These are phyloP conservation scores for Stagonosporopsis rhizophila DNA, from an alignment of 2,329 filamentous ascomycete genomes.

Conservation along the genomic window DNA sequence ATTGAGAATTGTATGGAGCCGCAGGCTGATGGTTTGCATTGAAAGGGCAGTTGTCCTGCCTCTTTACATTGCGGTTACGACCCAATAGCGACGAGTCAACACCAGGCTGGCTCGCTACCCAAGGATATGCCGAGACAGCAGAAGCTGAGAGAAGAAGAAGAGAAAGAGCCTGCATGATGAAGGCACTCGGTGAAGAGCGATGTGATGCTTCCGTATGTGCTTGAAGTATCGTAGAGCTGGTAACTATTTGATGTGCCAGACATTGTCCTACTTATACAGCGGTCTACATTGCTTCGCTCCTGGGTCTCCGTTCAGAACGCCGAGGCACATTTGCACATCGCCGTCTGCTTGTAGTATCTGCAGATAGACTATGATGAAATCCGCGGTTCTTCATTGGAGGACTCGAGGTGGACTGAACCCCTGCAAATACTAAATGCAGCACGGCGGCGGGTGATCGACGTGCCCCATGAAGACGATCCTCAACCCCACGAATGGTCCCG, in stretches of 20 bases:
- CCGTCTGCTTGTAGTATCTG: background rate
- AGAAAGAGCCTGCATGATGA: conserved; percentile 25
- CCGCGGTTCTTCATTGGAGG: conserved; percentile 10
- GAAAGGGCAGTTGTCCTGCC: conserved; percentile 31
- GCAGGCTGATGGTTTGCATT: conserved; percentile 33
- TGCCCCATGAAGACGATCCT: conserved; percentile 9
- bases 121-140: conserved; percentile 26
- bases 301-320: conserved; percentile 7
- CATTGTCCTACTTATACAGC: conserved; percentile 12
- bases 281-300: conserved; percentile 5
- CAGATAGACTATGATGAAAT: conserved; percentile 9
- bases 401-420: background rate
- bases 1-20: conserved; percentile 25
- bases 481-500: conserved; percentile 3
- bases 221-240: background rate
- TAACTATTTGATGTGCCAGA: background rate
- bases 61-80: conserved; percentile 20
- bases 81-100: conserved; percentile 27
- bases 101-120: conserved; percentile 29
- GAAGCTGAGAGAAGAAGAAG: conserved; percentile 28
- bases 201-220: background rate
- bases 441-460: conserved; percentile 16
- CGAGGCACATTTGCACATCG: conserved; percentile 10
- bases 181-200: conserved; percentile 7
- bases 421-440: background rate